phyloP scores from a whole-genome alignment of 2,329 filamentous ascomycete species.

The Pyrenophora teres region DNA sequence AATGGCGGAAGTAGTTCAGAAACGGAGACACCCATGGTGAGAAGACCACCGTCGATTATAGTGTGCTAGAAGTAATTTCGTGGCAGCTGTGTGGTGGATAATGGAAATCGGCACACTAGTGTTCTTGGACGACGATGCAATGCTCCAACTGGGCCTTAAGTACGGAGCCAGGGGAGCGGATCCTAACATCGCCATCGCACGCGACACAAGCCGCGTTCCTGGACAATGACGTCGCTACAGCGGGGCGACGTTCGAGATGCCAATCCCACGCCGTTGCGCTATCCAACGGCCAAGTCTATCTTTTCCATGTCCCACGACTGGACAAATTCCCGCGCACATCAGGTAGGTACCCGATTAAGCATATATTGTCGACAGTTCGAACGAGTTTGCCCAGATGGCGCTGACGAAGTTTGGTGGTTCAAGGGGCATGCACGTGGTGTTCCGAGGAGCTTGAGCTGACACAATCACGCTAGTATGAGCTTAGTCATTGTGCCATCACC shows the following conservation, averaged over 20 bases:
- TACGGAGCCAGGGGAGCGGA: neutral
- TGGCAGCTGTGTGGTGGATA: neutral
- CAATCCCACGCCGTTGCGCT: slow-evolving; percentile 13
- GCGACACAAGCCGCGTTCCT: slow-evolving; percentile 15
- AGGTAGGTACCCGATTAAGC: too few relatives aligned
- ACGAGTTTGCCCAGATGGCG: too few relatives aligned
- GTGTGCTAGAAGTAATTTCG: neutral
- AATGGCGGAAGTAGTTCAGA: slow-evolving; percentile 51
- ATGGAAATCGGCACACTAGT: slow-evolving; percentile 3
- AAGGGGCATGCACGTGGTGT: too few relatives aligned
- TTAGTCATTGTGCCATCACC: too few relatives aligned
- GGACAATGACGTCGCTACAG: slow-evolving; percentile 14
- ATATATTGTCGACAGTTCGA: too few relatives aligned
- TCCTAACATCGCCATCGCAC: slow-evolving; percentile 6
- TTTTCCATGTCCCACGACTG: neutral
- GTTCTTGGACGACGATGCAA: neutral
- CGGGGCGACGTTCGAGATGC: slow-evolving; percentile 4
- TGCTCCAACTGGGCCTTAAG: neutral
- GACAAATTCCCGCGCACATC: too few relatives aligned
- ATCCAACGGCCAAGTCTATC: neutral
- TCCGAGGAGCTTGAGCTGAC: too few relatives aligned
- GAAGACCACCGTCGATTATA: neutral
- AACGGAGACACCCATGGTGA: slow-evolving; percentile 27
- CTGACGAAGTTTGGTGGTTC: too few relatives aligned
- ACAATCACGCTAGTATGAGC: too few relatives aligned